Percentiles rank a stretch among this genome's conserved stretches.
These are phyloP conservation scores for Ziziphus jujuba DNA, from an alignment of 306 rosid species.

Conservation along the genomic window DNA sequence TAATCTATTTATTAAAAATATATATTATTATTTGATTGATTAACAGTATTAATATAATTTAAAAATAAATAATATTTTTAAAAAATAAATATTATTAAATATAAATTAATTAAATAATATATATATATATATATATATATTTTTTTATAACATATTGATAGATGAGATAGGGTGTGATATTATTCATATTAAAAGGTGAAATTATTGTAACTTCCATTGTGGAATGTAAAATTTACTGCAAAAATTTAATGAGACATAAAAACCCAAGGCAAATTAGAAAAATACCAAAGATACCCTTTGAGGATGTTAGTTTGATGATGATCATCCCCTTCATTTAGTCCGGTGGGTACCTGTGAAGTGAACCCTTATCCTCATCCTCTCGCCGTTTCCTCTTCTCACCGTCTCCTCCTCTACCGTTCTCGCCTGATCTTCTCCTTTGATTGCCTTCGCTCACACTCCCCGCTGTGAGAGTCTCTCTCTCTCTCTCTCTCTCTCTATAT, in stretches of 20 bases:
- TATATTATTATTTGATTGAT: too few species aligned
- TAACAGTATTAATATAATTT: too few species aligned
- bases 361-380: conserved; percentile 20
- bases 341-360: conserved; percentile 25
- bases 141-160: too few species aligned
- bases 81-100: too few species aligned
- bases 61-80: too few species aligned
- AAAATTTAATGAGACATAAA: conserved; percentile 1
- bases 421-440: conserved; percentile 20
- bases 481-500: not conserved
- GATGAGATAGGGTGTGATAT: too few species aligned
- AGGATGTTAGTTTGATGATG: not conserved
- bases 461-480: conserved; percentile 21
- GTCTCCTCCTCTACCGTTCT: conserved; percentile 18
- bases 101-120: too few species aligned
- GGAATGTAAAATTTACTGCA: not conserved
- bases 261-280: not conserved
- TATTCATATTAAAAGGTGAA: too few species aligned
- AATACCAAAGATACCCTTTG: conserved; percentile 20
- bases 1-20: too few species aligned
- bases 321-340: conserved; percentile 16
- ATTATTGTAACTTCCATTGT: too few species aligned
- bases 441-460: conserved; percentile 18
- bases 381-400: conserved; percentile 15
- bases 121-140: too few species aligned